Evolutionary conservation across 2,329 filamentous ascomycete genomes (phyloP), one percentile per base, ranked within the genome.

Genomic region (Xylaria sp.): DNA sequence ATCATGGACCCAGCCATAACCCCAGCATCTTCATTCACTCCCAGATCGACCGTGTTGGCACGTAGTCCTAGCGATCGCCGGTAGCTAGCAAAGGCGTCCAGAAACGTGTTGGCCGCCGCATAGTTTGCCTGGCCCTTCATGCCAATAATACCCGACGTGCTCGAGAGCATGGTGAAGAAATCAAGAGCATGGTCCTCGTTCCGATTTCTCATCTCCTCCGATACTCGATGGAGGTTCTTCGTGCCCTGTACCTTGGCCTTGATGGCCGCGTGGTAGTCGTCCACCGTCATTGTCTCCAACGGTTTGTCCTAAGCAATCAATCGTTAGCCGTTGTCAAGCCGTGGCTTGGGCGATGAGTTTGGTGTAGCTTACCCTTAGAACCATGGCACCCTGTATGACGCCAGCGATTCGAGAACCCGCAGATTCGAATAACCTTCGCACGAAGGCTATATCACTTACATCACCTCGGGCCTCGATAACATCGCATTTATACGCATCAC

Each of bases 81-180:
- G 67, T 80, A 82, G 9, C 68, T 67, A 3, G 79, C 79, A 42
- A 84, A 79, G 1, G 78, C 76, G 58, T 83, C 80, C 24, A 82
- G 73, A 75, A 81, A 84, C 3, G 77, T 69, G 65, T 83, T 84
- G 9, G 75, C 82, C 0, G 82, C 80, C 1, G 78, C 75, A 62
- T 85, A 84, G 63, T 81, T 82, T 32, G 78, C 74, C 61, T 84
- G 82, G 1, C 76, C 77, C n/a, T 75, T 74, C 50, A 76, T 76
- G 5, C 80, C 81, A 2, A 80, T 61, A 7, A 80, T 70, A 32
- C 78, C 78, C 0, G 78, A 79, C 24, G 79, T 75, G 58, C 77
- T 79, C 0, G 78, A 79, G 0, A 79, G 68, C 53, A 80, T 66
- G 2, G 77, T 75, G 71, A 83, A 83, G 69, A 84, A 82, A 60